Evolutionary conservation across 202 grass and related monocot genomes (phyloP).

Genomic region (Eragrostis tef): DNA sequence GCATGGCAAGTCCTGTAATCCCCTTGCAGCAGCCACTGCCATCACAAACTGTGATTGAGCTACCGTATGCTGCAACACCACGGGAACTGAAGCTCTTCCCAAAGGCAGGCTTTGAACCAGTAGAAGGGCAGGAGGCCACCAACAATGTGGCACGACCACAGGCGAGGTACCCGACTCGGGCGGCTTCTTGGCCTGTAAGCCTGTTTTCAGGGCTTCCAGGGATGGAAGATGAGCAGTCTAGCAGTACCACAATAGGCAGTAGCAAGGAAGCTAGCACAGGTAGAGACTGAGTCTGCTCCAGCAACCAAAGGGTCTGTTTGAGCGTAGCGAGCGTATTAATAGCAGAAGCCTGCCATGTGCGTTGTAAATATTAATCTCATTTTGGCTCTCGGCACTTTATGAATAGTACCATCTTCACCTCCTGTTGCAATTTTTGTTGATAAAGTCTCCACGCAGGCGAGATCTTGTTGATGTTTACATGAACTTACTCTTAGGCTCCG

Average conservation of each 20-base stretch:
- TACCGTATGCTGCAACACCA: conserved; percentile 34
- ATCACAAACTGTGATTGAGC: conserved; percentile 34
- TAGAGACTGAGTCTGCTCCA: conserved; percentile 35
- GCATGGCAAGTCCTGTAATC: conserved; percentile 37
- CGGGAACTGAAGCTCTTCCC: conserved; percentile 84
- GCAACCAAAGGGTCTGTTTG: neutral
- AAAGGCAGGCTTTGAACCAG: conserved; percentile 19
- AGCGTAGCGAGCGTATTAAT: conserved; percentile 16
- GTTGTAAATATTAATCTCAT: conserved; percentile 46
- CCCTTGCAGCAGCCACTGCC: conserved; percentile 51
- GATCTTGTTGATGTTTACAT: neutral
- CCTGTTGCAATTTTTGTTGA: neutral
- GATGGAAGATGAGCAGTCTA: conserved; percentile 63
- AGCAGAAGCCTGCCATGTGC: conserved; percentile 8
- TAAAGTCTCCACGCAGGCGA: neutral
- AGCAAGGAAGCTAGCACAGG: conserved; percentile 43
- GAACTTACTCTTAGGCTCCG: neutral
- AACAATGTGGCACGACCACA: conserved; percentile 52
- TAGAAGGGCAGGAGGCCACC: conserved; percentile 36
- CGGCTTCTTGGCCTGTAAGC: conserved; percentile 53
- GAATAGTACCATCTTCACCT: conserved; percentile 4
- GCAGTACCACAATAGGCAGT: conserved; percentile 46
- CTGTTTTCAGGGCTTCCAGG: conserved; percentile 56
- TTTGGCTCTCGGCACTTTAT: neutral
- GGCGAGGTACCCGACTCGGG: conserved; percentile 55